phyloP scores from a whole-genome alignment of 257 asterid species.

The Nicotiana knightiana region DNA sequence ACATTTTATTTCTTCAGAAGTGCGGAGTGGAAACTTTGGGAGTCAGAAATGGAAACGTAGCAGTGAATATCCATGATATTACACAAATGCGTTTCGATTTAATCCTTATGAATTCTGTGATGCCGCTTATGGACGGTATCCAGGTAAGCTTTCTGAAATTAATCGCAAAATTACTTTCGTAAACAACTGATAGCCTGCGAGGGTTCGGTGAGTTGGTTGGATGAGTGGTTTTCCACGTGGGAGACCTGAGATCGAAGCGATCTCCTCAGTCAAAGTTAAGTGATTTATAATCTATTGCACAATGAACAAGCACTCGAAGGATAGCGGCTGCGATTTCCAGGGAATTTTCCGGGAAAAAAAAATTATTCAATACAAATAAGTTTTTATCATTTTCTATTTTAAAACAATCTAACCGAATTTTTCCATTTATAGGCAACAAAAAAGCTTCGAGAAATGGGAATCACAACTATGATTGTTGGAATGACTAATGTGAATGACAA shows the following conservation, averaged over 20 bases:
- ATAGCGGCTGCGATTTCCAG: too few relatives aligned
- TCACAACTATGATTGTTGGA: neutral
- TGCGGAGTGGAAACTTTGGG: neutral
- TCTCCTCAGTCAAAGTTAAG: too few relatives aligned
- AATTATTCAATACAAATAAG: too few relatives aligned
- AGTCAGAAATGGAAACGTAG: neutral
- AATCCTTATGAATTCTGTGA: neutral
- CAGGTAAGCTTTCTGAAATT: neutral
- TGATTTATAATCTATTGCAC: too few relatives aligned
- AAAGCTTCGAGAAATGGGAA: neutral
- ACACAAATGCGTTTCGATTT: neutral
- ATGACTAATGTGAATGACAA: neutral
- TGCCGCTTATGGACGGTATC: neutral
- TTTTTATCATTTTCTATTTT: neutral
- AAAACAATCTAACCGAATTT: neutral
- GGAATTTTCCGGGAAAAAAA: too few relatives aligned
- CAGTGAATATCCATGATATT: neutral
- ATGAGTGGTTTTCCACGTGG: fast-evolving
- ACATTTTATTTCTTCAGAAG: neutral
- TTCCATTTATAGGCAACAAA: neutral
- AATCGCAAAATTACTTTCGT: too few relatives aligned
- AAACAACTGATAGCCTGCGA: too few relatives aligned
- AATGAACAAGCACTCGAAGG: too few relatives aligned
- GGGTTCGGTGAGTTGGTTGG: too few relatives aligned
- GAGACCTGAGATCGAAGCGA: too few relatives aligned